Base-by-base conservation (phyloP, 768 basidiomycete genomes). In the Myochromella boudieri region DNA sequence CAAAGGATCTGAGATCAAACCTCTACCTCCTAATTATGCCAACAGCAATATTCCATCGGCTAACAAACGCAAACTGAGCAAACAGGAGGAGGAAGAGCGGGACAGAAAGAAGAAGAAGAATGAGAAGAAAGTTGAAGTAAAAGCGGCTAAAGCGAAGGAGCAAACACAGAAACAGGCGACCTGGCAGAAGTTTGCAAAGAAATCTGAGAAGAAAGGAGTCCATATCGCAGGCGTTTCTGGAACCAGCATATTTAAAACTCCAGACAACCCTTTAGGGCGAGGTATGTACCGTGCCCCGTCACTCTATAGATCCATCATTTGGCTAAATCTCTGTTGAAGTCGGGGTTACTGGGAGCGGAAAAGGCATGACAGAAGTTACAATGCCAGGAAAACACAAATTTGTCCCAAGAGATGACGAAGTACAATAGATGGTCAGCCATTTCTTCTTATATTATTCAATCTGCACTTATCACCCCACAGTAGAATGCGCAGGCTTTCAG, bases 171-270 rank as follows among this genome's bases (percentile, higher is more conserved):
- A 92, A 68, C 91, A 94, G 69, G 81, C 80, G 48, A 84, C 83
- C 36, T 95, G 92, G 92, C 91, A 94, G 70, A 91, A 91, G 70
- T 95, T 95, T 71, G 84, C 92, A 17, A 95, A 94, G 74, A 95
- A 95, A 71, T 81, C 84, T 22, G 89, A 92, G 66, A 92, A 87
- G 77, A 95, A 95, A 67, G 92, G 92, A 7, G 82, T 92, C 25
- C 84, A 87, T 63, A 94, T 95, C 48, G 92, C 92, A 22, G 92
- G 92, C 20, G 78, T 91, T 26, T 69, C 86, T 24, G 93, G 93
- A 21, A 92, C 87, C 53, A 93, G 90, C 58, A 94, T 94, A 54
- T 95, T 95, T 76, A 91, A 92, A 71, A 95, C 91, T 3, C 93
- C 93, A 10, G 92, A 93, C 55, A 93, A 94, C 61, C 92, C 92